A percentile compares a stretch with the other conserved stretches of the same genome.
Evolutionary conservation across 805 yeast genomes (phyloP).

Genomic region (Schwanniomyces polymorphus): DNA sequence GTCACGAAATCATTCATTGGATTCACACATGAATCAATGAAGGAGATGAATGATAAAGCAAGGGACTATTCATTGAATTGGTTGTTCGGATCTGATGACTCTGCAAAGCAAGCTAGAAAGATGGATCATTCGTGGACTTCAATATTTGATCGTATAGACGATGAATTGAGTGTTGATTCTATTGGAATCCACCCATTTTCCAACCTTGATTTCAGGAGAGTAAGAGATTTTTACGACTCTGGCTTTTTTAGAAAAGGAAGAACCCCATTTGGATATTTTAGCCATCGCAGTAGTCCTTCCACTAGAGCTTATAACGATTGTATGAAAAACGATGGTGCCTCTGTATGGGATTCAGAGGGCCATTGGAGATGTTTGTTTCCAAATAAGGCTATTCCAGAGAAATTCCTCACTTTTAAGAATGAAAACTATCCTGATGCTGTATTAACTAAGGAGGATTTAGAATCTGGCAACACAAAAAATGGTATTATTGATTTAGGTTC

Average conservation of each 20-base stretch:
- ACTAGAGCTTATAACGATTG: conserved; percentile 63
- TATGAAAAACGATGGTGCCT: conserved; percentile 59
- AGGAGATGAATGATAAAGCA: conserved; percentile 20
- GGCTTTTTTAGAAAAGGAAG: conserved; percentile 14
- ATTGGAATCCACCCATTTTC: background rate
- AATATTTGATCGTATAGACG: background rate
- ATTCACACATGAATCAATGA: conserved; percentile 19
- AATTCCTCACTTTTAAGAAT: conserved; percentile 26
- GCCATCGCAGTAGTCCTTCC: conserved; percentile 58
- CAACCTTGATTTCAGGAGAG: background rate
- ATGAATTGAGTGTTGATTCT: background rate
- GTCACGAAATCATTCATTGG: conserved; percentile 25
- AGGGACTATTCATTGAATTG: conserved; percentile 17
- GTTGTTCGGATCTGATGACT: conserved; percentile 13
- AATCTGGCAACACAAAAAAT: conserved; percentile 15
- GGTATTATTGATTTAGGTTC: conserved; percentile 40
- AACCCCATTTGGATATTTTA: conserved; percentile 47
- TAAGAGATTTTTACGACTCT: background rate
- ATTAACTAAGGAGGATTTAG: conserved; percentile 61
- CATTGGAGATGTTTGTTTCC: conserved; percentile 93
- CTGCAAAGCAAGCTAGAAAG: background rate
- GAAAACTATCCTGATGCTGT: conserved; percentile 25
- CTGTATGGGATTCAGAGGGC: conserved; percentile 83
- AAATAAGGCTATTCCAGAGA: conserved; percentile 35
- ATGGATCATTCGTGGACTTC: conserved; percentile 2